Evolutionary conservation across 2,329 filamentous ascomycete genomes (phyloP), one percentile per base, ranked within the genome.

Genomic region (Ceratocystis smalleyi): DNA sequence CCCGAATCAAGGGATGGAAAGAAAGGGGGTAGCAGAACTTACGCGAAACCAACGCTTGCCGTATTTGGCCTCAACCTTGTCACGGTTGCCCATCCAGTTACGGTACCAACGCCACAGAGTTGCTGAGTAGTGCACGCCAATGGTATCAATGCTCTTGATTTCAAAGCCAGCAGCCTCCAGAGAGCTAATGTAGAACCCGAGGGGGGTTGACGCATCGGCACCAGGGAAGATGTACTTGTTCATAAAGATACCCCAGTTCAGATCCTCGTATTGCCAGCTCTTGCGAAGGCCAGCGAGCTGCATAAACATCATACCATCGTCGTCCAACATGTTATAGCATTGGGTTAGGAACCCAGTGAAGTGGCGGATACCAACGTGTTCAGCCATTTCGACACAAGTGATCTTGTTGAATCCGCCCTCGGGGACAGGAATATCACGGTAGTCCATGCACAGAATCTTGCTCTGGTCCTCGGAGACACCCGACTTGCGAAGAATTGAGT

Each of bases 191-290:
- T 94, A 89, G 76, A 86, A 94, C 70, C 89, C 90, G 60, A 99
- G 84, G 62, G 94, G 94, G 66, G 91, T 95, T 54, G 89, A 95
- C 62, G 94, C 94, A 73, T 97, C 94, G 62, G 94, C 94, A 73
- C 94, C 94, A 43, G 91, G 94, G 83, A 97, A 97, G 75, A 97
- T 82, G 77, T 97, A 96, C 80, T 96, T 96, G 86, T 97, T 97
- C 91, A 97, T 95, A 83, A 96, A 97, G 59, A 97, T 82, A 74
- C 94, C 94, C 94, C 94, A 97, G 75, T 92, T 88, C 62, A 96
- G 83, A 77, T 97, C 92, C 80, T 97, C 91, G 73, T 96, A 97
- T 76, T 97, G 94, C 94, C 94, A 97, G 68, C 82, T 80, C 79
- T 95, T 95, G 70, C 94, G 87, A 67, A 99, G 83, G 77, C 94